Evolutionary conservation across 1,139 yeast genomes (phyloP).

Genomic region (Sugiyamaella grinbergsii): DNA sequence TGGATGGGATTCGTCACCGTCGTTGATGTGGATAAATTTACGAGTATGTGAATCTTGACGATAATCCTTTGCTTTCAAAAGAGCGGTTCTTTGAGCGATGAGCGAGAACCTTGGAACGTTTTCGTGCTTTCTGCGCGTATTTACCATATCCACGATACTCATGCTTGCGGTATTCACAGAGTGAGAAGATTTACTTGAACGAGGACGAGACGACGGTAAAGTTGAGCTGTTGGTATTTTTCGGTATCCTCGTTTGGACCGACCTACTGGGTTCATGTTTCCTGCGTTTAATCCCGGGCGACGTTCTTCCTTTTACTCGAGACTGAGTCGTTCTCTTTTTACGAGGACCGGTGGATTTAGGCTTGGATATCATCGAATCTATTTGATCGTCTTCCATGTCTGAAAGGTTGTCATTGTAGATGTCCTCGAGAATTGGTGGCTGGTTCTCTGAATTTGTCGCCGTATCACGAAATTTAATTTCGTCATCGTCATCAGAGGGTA

Average conservation of each 20-base stretch:
- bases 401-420: background rate
- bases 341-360: background rate
- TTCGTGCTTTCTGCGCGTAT: background rate
- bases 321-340: constrained; percentile 3
- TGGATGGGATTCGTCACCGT: constrained; percentile 12
- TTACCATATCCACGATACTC: constrained; percentile 11
- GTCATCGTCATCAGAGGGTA: background rate
- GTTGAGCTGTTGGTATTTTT: background rate
- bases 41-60: constrained; percentile 5
- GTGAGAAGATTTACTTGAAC: background rate
- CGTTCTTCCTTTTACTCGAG: background rate
- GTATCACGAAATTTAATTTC: background rate
- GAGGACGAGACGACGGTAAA: background rate
- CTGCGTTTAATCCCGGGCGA: background rate
- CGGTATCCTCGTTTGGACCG: background rate
- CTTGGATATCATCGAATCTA: constrained; percentile 7
- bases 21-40: constrained; percentile 22
- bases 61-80: background rate
- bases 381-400: constrained; percentile 18
- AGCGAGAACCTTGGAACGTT: constrained; percentile 7
- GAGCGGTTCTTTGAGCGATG: constrained; percentile 10
- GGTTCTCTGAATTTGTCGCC: background rate
- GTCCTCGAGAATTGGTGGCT: background rate
- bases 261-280: constrained; percentile 3
- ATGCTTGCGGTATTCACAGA: background rate